Conservation (phyloP, 1,139 yeast species). For the Saccharomyces hybrid region DNA sequence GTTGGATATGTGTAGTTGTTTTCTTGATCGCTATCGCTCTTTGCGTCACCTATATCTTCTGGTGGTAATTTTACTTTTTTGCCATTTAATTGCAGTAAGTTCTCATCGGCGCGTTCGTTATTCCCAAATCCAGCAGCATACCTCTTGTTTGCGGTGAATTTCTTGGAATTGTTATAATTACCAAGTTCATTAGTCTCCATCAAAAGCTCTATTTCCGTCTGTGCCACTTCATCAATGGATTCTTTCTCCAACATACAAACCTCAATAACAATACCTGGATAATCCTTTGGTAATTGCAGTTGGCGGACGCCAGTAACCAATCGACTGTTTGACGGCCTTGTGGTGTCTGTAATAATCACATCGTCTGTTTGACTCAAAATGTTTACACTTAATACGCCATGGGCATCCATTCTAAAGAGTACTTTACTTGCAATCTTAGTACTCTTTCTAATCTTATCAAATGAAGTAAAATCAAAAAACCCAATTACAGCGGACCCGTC, state of each 20-base stretch:
- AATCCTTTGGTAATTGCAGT: constrained; percentile 33
- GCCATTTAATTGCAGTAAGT: background rate
- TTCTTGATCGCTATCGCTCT: constrained; percentile 5
- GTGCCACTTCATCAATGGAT: constrained; percentile 19
- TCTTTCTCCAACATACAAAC: constrained; percentile 50
- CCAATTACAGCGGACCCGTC: constrained; percentile 32
- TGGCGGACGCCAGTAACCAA: constrained; percentile 7
- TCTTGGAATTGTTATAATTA: background rate
- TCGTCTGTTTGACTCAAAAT: constrained; percentile 32
- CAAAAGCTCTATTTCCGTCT: constrained; percentile 18
- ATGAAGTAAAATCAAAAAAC: constrained; percentile 46
- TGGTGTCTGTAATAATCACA: constrained; percentile 18
- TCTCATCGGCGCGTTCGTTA: background rate
- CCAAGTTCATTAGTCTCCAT: constrained; percentile 17
- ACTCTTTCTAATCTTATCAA: constrained; percentile 47
- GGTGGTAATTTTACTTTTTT: background rate
- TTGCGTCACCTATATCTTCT: background rate
- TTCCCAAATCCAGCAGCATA: background rate
- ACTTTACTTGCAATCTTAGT: constrained; percentile 53
- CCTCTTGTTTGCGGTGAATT: background rate
- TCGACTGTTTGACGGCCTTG: constrained; percentile 14
- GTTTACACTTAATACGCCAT: constrained; percentile 40
- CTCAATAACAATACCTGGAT: constrained; percentile 57
- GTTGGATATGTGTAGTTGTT: constrained; percentile 14
- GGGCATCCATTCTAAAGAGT: constrained; percentile 50